Evolutionary conservation across 78 protist species (phyloP), one percentile per base, ranked within the genome.

Genomic region (Goniomonas avonlea): DNA sequence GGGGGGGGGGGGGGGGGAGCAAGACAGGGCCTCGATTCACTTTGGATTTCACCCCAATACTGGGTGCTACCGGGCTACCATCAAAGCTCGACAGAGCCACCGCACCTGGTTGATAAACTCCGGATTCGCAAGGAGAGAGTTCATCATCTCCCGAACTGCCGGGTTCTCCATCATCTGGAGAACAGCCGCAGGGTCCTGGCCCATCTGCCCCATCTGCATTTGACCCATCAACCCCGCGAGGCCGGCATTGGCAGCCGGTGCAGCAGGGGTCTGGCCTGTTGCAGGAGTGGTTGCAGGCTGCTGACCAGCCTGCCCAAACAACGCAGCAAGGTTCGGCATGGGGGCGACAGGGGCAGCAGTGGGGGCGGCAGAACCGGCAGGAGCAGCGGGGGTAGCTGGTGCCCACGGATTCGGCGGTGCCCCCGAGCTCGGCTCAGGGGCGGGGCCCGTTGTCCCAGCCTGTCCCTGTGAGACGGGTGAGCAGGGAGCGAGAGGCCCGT

Each of bases 361-460:
- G n/a, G 50, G 50, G 50, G 50, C 8, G 50, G 50, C 8, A 8
- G 50, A 43, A 11, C 50, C 11, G n/a, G 50, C n/a, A n/a, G n/a
- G n/a, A n/a, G 69, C 69, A 9, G 73, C 2, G 25, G 55, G 25
- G 5, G 73, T 8, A 2, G 73, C 3, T 4, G 73, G 73, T 5
- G 73, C 73, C 73, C 73, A 65, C 35, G 73, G 73, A 48, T 65
- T 65, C 43, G 68, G 68, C 25, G 48, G 7, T 3, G 73, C 31
- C 9, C 32, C 73, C n/a, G 8, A 15, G 50, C 11, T 43, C n/a
- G 50, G 50, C 50, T 43, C n/a, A n/a, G n/a, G 50, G 3, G 48
- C 13, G 21, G 21, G 27, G 48, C 31, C 20, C 13, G 50, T 13
- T 2, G 48, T 20, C 27, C 53, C 27, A 17, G 73, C 4, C 5